These are phyloP conservation scores for Amylostereum areolatum DNA, from an alignment of 1,284 basidiomycete genomes.

Conservation along the genomic window DNA sequence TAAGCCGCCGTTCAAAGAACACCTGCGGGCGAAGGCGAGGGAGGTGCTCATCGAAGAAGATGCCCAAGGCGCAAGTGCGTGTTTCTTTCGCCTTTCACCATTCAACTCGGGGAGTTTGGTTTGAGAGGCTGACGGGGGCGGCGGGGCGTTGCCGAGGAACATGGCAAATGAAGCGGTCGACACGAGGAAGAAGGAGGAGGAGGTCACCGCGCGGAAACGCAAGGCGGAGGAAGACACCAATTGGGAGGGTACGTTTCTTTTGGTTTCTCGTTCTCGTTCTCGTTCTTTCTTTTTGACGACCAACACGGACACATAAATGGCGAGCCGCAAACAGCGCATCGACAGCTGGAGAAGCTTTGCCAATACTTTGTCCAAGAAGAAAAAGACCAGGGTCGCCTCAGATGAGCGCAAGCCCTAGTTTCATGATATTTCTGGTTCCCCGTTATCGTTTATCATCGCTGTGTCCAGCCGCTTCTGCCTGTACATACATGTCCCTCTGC, in stretches of 20 bases:
- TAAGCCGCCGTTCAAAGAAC: conserved; percentile 55
- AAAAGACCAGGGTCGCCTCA: conserved; percentile 71
- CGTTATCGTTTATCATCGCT: no score
- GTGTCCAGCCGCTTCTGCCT: no score
- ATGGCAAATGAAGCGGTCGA: conserved; percentile 81
- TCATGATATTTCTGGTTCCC: no score
- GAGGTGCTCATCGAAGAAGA: conserved; percentile 80
- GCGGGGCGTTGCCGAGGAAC: conserved; percentile 78
- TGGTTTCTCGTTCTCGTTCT: background rate
- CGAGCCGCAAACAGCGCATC: conserved; percentile 72
- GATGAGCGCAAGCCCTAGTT: no score
- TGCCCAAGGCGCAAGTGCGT: conserved; percentile 69
- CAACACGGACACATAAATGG: conserved; percentile 28
- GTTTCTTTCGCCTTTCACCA: background rate
- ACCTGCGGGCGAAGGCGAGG: conserved; percentile 63
- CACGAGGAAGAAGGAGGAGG: conserved; percentile 79
- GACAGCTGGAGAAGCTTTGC: conserved; percentile 74
- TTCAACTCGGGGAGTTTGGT: conserved; percentile 2
- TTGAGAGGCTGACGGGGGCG: conserved; percentile 2
- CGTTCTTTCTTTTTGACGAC: no score
- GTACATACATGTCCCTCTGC: no score
- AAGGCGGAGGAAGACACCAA: conserved; percentile 76
- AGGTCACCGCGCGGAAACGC: conserved; percentile 64
- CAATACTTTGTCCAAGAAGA: conserved; percentile 52
- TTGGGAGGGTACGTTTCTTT: conserved; percentile 64